phyloP scores from a whole-genome alignment of 2,329 filamentous ascomycete species.

The Aspergillus sp. region DNA sequence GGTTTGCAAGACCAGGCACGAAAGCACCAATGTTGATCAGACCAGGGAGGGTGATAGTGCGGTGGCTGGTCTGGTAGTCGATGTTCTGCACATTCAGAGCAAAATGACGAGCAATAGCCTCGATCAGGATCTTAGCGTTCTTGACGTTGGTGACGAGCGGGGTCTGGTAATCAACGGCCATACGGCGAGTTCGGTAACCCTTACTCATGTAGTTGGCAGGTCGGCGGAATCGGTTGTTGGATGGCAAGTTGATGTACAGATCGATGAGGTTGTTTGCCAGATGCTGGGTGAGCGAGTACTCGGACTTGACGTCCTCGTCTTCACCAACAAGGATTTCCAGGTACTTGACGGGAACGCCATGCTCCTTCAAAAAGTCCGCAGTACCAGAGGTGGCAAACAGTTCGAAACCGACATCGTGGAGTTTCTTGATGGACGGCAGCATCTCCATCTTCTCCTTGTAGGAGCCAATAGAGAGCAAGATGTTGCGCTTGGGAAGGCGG shows the following conservation, averaged over 20 bases:
- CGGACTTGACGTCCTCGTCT: conserved; percentile 84
- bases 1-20: conserved; percentile 71
- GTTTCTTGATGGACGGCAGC: conserved; percentile 86
- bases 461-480: conserved; percentile 91
- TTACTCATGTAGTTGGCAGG: conserved; percentile 99
- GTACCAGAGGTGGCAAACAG: conserved; percentile 96
- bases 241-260: conserved; percentile 98
- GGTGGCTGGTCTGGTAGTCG: conserved; percentile 90
- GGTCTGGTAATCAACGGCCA: conserved; percentile 98
- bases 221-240: conserved; percentile 93
- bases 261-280: conserved; percentile 97
- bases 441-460: conserved; percentile 99
- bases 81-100: conserved; percentile 80
- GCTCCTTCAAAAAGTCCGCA: conserved; percentile 92
- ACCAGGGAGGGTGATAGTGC: conserved; percentile 72
- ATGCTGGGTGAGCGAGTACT: conserved; percentile 96
- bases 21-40: conserved; percentile 81
- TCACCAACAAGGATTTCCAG: conserved; percentile 81
- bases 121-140: conserved; percentile 95
- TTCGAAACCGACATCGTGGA: conserved; percentile 91
- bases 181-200: conserved; percentile 92
- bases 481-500: conserved; percentile 92
- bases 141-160: conserved; percentile 98
- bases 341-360: conserved; percentile 90
- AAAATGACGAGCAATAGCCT: conserved; percentile 89